These are phyloP conservation scores for Trichopus zeylanicus DNA, from an alignment of 116 monocot species.

Conservation along the genomic window DNA sequence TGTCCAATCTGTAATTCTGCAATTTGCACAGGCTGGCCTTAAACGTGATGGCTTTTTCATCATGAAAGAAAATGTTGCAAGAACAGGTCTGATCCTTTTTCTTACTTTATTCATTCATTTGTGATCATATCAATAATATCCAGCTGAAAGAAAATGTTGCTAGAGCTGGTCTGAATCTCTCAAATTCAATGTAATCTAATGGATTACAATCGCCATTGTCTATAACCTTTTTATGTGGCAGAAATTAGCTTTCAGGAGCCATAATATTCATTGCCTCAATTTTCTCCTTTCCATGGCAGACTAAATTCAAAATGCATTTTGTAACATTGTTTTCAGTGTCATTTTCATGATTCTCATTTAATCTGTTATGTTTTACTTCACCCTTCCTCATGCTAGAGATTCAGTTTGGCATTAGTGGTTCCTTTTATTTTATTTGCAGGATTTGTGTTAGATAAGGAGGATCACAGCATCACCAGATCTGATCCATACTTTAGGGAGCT, in stretches of 20 bases:
- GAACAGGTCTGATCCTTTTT: conserved; percentile 28
- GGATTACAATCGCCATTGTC: no score
- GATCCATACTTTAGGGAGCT: conserved; percentile 75
- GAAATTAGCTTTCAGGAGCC: no score
- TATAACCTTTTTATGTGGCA: no score
- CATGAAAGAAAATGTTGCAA: conserved; percentile 68
- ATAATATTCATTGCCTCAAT: no score
- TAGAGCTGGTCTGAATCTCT: conserved; percentile 43
- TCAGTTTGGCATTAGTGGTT: background rate
- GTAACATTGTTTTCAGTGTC: no score
- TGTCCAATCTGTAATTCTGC: background rate
- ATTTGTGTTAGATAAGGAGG: conserved; percentile 89
- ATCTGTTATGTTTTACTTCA: no score
- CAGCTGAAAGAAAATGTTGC: conserved; percentile 47
- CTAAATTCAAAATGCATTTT: no score
- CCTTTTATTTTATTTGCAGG: conserved; percentile 22
- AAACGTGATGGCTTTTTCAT: conserved; percentile 66
- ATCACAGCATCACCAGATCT: conserved; percentile 83
- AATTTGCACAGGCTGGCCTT: conserved; percentile 41
- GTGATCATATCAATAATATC: background rate
- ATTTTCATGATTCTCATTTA: no score
- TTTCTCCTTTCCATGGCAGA: no score
- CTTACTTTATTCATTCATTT: background rate
- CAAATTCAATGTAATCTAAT: no score
- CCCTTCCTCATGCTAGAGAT: no score